A percentile compares a stretch with the other conserved stretches of the same genome.
Evolutionary conservation across 2,329 filamentous ascomycete genomes (phyloP).

Genomic region (Fusarium sp.): DNA sequence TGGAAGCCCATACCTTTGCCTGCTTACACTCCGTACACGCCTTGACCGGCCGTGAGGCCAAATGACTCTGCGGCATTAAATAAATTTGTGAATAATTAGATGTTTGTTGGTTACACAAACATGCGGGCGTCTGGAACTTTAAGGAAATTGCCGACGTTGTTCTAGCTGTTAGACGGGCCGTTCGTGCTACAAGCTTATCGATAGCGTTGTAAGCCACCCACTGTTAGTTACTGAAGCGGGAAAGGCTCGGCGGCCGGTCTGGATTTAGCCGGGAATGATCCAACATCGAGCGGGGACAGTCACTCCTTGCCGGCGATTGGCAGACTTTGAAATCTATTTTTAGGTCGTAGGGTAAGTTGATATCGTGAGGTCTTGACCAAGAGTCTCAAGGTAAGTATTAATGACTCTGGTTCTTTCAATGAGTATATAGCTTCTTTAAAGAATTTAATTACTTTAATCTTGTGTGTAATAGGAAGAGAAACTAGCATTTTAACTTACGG

Average conservation of each 20-base stretch:
- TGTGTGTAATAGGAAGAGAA: too few relatives aligned
- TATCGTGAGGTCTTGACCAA: background rate
- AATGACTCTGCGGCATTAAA: background rate
- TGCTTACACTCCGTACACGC: slow-evolving; percentile 35
- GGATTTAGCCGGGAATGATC: background rate
- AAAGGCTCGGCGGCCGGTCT: background rate
- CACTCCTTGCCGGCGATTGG: background rate
- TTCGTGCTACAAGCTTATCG: background rate
- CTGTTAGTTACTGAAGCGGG: background rate
- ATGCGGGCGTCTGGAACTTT: background rate
- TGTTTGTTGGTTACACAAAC: background rate
- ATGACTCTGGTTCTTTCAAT: too few relatives aligned
- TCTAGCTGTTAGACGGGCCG: background rate
- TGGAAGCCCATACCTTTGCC: slow-evolving; percentile 12
- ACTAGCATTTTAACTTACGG: too few relatives aligned
- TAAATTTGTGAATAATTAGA: background rate
- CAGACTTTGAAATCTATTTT: rapidly evolving
- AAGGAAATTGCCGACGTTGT: background rate
- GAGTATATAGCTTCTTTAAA: too few relatives aligned
- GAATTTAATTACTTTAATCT: too few relatives aligned
- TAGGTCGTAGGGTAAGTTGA: background rate
- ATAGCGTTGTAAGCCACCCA: background rate
- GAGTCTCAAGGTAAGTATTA: too few relatives aligned
- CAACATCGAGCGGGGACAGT: background rate
- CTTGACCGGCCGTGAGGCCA: slow-evolving; percentile 12